Evolutionary conservation across 2,329 filamentous ascomycete genomes (phyloP), one percentile per base, ranked within the genome.

Genomic region (Chalara sp.): DNA sequence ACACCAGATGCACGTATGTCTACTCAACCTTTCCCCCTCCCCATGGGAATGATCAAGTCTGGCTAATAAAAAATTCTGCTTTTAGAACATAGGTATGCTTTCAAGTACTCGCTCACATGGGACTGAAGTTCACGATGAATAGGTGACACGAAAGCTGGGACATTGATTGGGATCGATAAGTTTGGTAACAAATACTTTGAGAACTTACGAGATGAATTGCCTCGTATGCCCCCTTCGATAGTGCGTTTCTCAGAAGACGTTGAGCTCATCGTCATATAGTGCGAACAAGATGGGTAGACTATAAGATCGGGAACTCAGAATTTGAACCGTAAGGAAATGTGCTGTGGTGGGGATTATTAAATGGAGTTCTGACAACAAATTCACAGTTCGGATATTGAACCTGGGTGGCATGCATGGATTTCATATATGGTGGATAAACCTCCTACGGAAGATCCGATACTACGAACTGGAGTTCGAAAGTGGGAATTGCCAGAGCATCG

Each of bases 151-250:
- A 99, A 99, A 76, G 84, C 87, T 66, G 95, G 93, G 65, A 83
- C 81, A 42, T 78, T 95, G 60, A 81, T 99, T 59, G 93, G 86
- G 63, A 80, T 75, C 65, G 93, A 99, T 76, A 82, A 84, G 70
- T 95, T 84, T 68, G 95, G 93, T 70, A 99, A 99, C 83, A 97
- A 96, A 76, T 99, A 80, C 79, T 99, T 82, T 70, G 93, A 99
- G 79, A 96, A 99, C 76, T 72, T 82, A 65, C 73, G 76, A 55
- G 90, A 97, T 68, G 93, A 99, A 71, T 79, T 99, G 53, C 93
- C 93, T 52, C 76, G 89, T 95, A 76, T 68, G 86, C 10, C 59
- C n/a, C 6, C 31, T 35, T 32, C 7, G 31, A 42, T 12, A 8
- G n/a, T 8, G n/a, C 6, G 5, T 21, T 21, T 21, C 21, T 31